phyloP scores from a whole-genome alignment of 305 asterid species.

The Fraxinus ornus region DNA sequence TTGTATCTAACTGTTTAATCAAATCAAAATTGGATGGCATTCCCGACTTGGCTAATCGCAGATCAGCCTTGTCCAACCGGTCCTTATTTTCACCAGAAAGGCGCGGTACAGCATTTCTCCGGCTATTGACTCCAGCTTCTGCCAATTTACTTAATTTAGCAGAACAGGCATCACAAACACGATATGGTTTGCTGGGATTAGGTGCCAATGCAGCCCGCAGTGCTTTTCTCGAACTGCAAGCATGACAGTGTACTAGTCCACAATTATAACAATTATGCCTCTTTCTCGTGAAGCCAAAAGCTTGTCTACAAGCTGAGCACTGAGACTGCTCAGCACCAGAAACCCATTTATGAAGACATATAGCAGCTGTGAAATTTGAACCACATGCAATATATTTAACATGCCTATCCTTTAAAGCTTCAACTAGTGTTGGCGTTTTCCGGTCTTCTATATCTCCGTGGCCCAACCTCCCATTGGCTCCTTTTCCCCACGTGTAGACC shows the following conservation, averaged over 20 bases:
- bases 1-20: conserved; percentile 76
- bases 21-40: conserved; percentile 73
- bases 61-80: conserved; percentile 75
- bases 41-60: conserved; percentile 65
- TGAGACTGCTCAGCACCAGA: conserved; percentile 96
- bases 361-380: conserved; percentile 81
- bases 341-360: conserved; percentile 93
- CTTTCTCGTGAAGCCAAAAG: conserved; percentile 95
- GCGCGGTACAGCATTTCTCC: conserved; percentile 75
- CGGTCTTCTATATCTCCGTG: conserved; percentile 95
- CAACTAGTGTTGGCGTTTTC: conserved; percentile 75
- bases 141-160: conserved; percentile 74
- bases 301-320: conserved; percentile 90
- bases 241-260: conserved; percentile 93
- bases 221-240: conserved; percentile 91
- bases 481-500: conserved; percentile 97
- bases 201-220: conserved; percentile 87
- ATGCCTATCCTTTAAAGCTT: conserved; percentile 80
- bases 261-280: conserved; percentile 96
- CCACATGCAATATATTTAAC: conserved; percentile 90
- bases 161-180: conserved; percentile 92
- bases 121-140: conserved; percentile 59
- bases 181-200: conserved; percentile 81
- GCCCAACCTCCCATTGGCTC: conserved; percentile 96
- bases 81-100: conserved; percentile 91